phyloP scores from a whole-genome alignment of 176 grass and related monocot species.

The Puya raimondii region DNA sequence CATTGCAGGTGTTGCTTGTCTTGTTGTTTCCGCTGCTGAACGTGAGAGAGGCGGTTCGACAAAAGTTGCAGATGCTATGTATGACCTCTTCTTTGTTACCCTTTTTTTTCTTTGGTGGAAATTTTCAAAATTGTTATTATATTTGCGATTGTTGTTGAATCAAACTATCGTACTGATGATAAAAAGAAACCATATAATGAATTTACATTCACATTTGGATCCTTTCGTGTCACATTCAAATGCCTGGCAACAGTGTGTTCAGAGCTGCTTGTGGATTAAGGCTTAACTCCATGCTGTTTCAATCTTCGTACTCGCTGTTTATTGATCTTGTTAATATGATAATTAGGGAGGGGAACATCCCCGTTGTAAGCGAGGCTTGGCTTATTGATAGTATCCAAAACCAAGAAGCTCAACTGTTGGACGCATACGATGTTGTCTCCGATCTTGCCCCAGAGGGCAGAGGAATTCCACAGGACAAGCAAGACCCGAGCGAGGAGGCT shows the following conservation, averaged over 20 bases:
- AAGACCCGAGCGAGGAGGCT: conserved; percentile 53
- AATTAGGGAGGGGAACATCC: conserved; percentile 56
- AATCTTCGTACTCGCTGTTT: no score
- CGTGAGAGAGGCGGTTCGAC: conserved; percentile 50
- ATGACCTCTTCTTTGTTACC: conserved; percentile 2
- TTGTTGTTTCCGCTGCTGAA: conserved; percentile 62
- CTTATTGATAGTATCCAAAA: conserved; percentile 76
- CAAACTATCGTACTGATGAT: no score
- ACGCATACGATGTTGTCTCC: conserved; percentile 68
- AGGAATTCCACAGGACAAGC: conserved; percentile 51
- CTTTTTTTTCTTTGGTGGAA: background rate
- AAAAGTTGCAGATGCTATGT: conserved; percentile 78
- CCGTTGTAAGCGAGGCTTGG: conserved; percentile 78
- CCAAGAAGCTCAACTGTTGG: conserved; percentile 44
- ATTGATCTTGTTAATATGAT: background rate
- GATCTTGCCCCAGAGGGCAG: conserved; percentile 46
- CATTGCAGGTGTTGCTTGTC: conserved; percentile 45
- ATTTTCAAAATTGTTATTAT: background rate
- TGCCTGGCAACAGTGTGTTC: no score
- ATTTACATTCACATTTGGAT: no score
- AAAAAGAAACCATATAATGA: no score
- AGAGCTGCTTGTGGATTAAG: no score
- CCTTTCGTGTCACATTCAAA: no score
- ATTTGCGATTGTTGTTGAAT: no score
- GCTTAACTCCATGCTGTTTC: no score